Evolutionary conservation across 129 eudicot genomes (phyloP).

Genomic region (Daucus carota): DH1_v3.0 NC_030382.2:55788001-55788500

Average conservation of each 20-base stretch:
- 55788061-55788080: too few species aligned
- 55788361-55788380: constrained; percentile 26
- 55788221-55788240: not conserved
- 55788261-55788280: too few species aligned
- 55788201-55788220: not conserved
- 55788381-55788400: constrained; percentile 27
- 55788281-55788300: too few species aligned
- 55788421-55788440: constrained; percentile 25
- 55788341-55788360: not conserved
- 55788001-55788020: too few species aligned
- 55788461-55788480: constrained; percentile 30
- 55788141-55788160: too few species aligned
- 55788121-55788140: too few species aligned
- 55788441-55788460: constrained; percentile 22
- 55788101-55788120: too few species aligned
- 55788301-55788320: not conserved
- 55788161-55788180: not conserved
- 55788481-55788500: not conserved
- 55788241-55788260: too few species aligned
- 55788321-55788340: not conserved
- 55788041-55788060: too few species aligned
- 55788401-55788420: constrained; percentile 15
- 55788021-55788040: too few species aligned
- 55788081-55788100: too few species aligned
- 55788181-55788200: not conserved